Base-by-base conservation (phyloP, 208 protist genomes). In the Acanthamoeba lenticulata region DNA sequence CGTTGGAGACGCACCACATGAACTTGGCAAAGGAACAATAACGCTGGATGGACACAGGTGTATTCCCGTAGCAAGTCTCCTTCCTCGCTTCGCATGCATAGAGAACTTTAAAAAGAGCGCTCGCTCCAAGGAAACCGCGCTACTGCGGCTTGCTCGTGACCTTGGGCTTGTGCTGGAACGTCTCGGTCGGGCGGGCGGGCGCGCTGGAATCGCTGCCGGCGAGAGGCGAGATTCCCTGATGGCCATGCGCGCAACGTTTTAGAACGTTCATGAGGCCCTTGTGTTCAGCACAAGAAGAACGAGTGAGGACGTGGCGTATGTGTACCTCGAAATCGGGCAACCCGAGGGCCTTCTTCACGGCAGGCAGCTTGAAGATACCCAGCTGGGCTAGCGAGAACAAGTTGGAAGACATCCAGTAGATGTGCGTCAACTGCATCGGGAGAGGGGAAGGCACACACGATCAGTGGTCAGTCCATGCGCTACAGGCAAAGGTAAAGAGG, bases 361-460 rank as follows among this genome's bases (percentile, higher is more conserved):
- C 34, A 9, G 67, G 67, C 29, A 77, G 32, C 67, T 77, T 77
- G 38, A 77, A 77, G 17, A 77, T 27, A 29, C 17, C 67, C 67
- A 77, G 67, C 67, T 77, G 67, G 24, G 32, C 27, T 34, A 77
- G 67, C 67, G 67, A 77, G 32, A 77, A 77, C 38, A 77, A n/a
- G 67, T 77, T 77, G n/a, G 67, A 77, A 27, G 67, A 29, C 32
- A 77, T n/a, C 67, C 67, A 77, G 34, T 77, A 77, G 67, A 77
- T 44, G 24, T 77, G 67, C 29, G 67, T 77, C 27, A 77, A 36
- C 67, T 77, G 67, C 24, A 24, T 34, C 6, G 27, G 52, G 52
- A 60, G 52, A 60, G 52, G 27, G 45, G 27, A 65, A 60, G 52
- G 32, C 57, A n/a, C 9, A 27, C 45, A 65, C 0, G 5, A 52